These are phyloP conservation scores for Vigna reflexopilosa DNA, from an alignment of 306 rosid genomes.

Conservation along the genomic window DNA sequence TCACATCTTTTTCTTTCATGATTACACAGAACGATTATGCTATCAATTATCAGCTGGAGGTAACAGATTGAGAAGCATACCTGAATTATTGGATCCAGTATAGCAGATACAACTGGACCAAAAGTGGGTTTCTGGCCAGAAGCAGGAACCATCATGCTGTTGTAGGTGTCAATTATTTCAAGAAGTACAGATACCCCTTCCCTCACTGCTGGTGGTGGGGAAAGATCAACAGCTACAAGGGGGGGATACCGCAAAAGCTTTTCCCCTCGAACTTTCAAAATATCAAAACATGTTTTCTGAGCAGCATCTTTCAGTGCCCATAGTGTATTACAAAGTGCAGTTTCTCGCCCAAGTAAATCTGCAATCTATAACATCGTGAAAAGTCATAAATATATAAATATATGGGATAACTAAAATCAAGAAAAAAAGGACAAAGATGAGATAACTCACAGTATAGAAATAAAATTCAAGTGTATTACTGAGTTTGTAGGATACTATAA, in stretches of 20 bases:
- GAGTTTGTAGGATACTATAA: conserved; percentile 89
- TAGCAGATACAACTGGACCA: conserved; percentile 87
- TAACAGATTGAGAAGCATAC: conserved; percentile 49
- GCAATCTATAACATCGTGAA: conserved; percentile 66
- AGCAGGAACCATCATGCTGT: conserved; percentile 89
- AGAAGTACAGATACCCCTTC: conserved; percentile 94
- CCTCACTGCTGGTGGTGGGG: conserved; percentile 96
- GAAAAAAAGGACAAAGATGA: conserved; percentile 20
- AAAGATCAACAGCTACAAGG: conserved; percentile 91
- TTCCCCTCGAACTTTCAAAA: conserved; percentile 87
- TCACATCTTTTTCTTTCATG: conserved; percentile 25
- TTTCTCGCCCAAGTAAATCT: conserved; percentile 91
- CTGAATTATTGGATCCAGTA: conserved; percentile 95
- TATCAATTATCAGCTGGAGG: conserved; percentile 14
- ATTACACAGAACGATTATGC: conserved; percentile 25
- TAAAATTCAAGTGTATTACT: conserved; percentile 91
- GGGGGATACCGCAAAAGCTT: conserved; percentile 95
- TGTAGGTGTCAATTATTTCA: conserved; percentile 83
- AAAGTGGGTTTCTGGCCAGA: conserved; percentile 80
- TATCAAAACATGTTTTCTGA: conserved; percentile 92
- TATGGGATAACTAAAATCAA: conserved; percentile 14
- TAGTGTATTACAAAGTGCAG: conserved; percentile 85
- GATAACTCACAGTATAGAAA: conserved; percentile 84
- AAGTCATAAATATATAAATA: conserved; percentile 33
- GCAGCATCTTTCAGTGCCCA: conserved; percentile 91